Evolutionary conservation across 495 filamentous ascomycete genomes (phyloP).

Genomic region (Apodospora peruviana): DNA sequence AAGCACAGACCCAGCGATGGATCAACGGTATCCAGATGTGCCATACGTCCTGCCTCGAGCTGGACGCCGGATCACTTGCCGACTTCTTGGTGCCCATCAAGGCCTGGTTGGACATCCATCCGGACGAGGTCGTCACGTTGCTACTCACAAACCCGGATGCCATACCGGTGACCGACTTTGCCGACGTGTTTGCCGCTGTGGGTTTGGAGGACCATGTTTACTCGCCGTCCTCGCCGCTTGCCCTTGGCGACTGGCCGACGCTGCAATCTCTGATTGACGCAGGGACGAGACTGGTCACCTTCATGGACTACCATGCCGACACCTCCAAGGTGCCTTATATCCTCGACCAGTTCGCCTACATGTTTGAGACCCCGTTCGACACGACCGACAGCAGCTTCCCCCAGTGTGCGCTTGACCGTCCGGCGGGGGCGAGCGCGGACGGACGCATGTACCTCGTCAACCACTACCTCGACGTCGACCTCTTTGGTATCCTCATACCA

Average conservation of each 20-base stretch:
- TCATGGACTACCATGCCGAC: constrained; percentile 69
- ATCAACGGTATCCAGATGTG: constrained; percentile 44
- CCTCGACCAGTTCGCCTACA: constrained; percentile 60
- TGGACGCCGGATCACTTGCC: constrained; percentile 65
- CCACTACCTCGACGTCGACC: constrained; percentile 70
- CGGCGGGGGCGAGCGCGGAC: constrained; percentile 41
- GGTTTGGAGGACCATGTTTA: constrained; percentile 61
- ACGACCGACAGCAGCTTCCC: constrained; percentile 52
- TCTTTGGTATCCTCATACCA: constrained; percentile 49
- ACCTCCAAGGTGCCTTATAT: constrained; percentile 64
- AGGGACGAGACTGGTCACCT: constrained; percentile 32
- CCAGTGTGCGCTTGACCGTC: constrained; percentile 55
- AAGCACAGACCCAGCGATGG: constrained; percentile 66
- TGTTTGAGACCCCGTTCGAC: constrained; percentile 66
- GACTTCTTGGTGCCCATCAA: constrained; percentile 57
- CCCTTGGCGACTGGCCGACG: constrained; percentile 68
- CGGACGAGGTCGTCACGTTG: constrained; percentile 76
- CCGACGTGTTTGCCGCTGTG: constrained; percentile 49
- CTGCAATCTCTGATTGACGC: constrained; percentile 63
- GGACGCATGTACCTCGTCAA: constrained; percentile 76
- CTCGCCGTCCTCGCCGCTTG: constrained; percentile 56
- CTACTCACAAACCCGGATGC: constrained; percentile 72
- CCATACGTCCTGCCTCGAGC: constrained; percentile 64
- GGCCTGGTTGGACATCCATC: constrained; percentile 62
- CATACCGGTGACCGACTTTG: constrained; percentile 54